Percentiles rank a stretch among this genome's conserved stretches.
These are phyloP conservation scores for Tricholoma bakamatsutake DNA, from an alignment of 768 basidiomycete genomes.

Conservation along the genomic window DNA sequence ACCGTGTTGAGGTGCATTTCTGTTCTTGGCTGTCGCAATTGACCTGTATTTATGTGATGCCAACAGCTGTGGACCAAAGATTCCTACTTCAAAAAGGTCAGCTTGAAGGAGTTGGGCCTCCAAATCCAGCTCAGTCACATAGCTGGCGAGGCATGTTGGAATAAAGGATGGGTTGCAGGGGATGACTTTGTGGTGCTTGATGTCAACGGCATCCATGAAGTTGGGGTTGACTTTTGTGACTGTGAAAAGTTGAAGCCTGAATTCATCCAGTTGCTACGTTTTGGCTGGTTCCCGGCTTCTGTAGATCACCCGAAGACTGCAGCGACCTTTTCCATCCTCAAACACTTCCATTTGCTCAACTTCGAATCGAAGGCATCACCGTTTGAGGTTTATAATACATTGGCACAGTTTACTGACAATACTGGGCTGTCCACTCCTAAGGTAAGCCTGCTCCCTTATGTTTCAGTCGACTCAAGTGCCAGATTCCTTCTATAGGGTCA, in stretches of 20 bases:
- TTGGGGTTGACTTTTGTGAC: constrained; percentile 19
- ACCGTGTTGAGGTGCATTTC: constrained; percentile 3
- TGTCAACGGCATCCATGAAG: constrained; percentile 19
- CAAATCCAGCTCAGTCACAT: constrained; percentile 3
- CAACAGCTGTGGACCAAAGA: background rate
- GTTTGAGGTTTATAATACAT: constrained; percentile 13
- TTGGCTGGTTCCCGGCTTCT: constrained; percentile 15
- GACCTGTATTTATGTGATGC: background rate
- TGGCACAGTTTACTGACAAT: constrained; percentile 9
- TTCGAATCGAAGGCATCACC: constrained; percentile 16
- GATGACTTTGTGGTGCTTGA: constrained; percentile 17
- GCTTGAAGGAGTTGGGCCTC: constrained; percentile 2
- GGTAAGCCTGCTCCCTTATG: background rate
- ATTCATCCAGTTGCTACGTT: constrained; percentile 15
- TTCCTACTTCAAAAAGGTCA: background rate
- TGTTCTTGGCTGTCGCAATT: background rate
- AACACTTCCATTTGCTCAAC: constrained; percentile 15
- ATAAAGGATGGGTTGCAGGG: constrained; percentile 18
- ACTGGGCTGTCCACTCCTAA: background rate
- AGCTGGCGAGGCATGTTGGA: constrained; percentile 11
- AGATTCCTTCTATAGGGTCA: constrained; percentile 5
- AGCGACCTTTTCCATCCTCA: constrained; percentile 14
- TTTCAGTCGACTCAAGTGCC: background rate
- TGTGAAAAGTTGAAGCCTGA: constrained; percentile 11
- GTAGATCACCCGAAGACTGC: constrained; percentile 15